Base-by-base conservation (phyloP, 169 alveolate genomes). In the Plasmodium vivax region DNA sequence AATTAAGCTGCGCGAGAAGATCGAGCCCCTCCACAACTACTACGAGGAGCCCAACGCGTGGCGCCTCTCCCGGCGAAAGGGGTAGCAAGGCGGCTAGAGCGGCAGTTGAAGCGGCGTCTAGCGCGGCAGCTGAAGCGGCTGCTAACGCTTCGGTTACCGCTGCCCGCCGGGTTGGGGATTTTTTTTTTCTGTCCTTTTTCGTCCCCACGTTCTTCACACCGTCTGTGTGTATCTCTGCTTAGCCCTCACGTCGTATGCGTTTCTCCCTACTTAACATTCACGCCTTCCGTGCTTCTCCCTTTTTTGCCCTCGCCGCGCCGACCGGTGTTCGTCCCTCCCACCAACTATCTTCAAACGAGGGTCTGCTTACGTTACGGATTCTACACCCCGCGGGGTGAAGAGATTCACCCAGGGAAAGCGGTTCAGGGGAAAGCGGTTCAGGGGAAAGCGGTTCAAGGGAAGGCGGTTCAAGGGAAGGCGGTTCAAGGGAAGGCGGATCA, bases 1-100 rank as follows among this genome's bases (percentile, higher is more conserved):
- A 96, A 96, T 98, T 71, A 99, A 98, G 96, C 96, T 96, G 94
- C 93, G 97, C 58, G 99, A 99, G 95, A 98, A 99, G 82, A 97
- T 99, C 41, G 99, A 99, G 90, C 99, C 99, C 0, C 95, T 98
- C 5, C 97, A 97, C 90, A 98, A 98, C 95, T 98, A 98, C 68
- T 98, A 96, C 93, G 99, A 99, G 95, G 99, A 99, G 82, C 99
- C 99, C 36, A 98, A 99, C 85, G 99, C 99, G 5, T 99, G 99
- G 99, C 96, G 99, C 84, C 96, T 99, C 19, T 97, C 99, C 56
- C 97, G 98, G 94, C 97, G 99, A 91, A 98, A 97, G 95, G 99
- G 99, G 3, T 87, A 77, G 62, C 27, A 1, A 1, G 41, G 4
- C 41, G 4, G 41, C 41, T 23, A 23, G 27, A 23, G 27, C 27